Conservation (phyloP, 495 filamentous ascomycete species). For the Saxispiralis lemnorum region DNA sequence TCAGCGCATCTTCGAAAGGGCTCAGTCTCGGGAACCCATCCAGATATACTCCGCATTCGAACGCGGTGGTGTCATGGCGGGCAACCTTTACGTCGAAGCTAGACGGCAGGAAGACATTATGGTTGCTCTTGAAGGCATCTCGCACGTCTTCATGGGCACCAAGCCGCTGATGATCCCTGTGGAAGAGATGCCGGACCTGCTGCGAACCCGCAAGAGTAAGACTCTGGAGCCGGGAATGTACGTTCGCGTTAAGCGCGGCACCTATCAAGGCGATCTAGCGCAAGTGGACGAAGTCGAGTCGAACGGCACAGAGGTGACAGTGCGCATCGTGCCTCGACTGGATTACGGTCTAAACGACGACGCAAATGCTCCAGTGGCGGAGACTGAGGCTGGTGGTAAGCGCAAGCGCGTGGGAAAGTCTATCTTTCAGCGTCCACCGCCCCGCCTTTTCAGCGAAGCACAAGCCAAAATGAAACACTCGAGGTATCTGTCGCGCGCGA, state of each 20-base stretch:
- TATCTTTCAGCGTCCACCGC: slow-evolving; percentile 50
- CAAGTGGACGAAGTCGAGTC: slow-evolving; percentile 86
- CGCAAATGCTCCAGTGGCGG: slow-evolving; percentile 34
- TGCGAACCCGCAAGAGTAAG: slow-evolving; percentile 73
- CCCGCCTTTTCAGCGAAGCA: slow-evolving; percentile 78
- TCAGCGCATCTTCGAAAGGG: slow-evolving; percentile 66
- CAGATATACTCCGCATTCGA: slow-evolving; percentile 80
- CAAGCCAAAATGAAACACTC: slow-evolving; percentile 81
- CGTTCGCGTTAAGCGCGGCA: slow-evolving; percentile 71
- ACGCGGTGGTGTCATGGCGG: slow-evolving; percentile 69
- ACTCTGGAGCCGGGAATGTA: slow-evolving; percentile 76
- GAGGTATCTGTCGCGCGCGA: slow-evolving; percentile 44
- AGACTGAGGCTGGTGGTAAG: slow-evolving; percentile 34
- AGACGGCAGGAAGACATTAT: slow-evolving; percentile 70
- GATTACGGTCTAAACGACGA: slow-evolving; percentile 87
- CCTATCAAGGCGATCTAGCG: slow-evolving; percentile 78
- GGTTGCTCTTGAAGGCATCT: slow-evolving; percentile 59
- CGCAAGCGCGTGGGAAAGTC: slow-evolving; percentile 51
- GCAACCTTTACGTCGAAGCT: slow-evolving; percentile 90
- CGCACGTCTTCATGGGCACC: slow-evolving; percentile 66
- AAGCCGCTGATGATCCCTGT: slow-evolving; percentile 81
- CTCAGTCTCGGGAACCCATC: slow-evolving; percentile 54
- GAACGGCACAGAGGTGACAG: slow-evolving; percentile 73
- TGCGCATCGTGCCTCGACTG: slow-evolving; percentile 73
- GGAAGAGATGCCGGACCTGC: slow-evolving; percentile 89